Conservation (phyloP, 768 basidiomycete species). For the Hebeloma cylindrosporum region DNA sequence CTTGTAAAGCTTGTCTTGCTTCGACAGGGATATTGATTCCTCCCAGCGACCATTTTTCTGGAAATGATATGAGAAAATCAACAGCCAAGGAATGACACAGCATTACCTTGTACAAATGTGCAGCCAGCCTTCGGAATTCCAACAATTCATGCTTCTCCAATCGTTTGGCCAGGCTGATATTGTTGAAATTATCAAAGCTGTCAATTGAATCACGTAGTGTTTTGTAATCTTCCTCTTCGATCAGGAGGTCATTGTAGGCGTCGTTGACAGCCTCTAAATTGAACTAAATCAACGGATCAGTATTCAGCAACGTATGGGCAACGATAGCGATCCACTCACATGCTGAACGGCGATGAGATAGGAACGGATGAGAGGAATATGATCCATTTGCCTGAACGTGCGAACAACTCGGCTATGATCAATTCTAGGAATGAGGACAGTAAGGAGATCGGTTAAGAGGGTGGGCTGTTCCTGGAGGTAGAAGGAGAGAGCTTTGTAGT, state of each 20-base stretch:
- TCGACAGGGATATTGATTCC: constrained; percentile 91
- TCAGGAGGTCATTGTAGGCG: constrained; percentile 96
- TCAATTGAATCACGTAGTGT: constrained; percentile 97
- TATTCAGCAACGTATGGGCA: constrained; percentile 4
- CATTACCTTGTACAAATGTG: constrained; percentile 92
- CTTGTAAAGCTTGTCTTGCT: constrained; percentile 96
- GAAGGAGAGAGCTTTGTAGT: constrained; percentile 94
- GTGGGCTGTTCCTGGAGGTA: constrained; percentile 94
- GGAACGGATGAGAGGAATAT: constrained; percentile 91
- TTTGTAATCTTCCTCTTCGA: constrained; percentile 99
- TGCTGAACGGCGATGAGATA: constrained; percentile 98
- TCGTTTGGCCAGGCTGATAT: constrained; percentile 78
- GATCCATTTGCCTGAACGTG: constrained; percentile 93
- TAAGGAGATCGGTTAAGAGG: constrained; percentile 89
- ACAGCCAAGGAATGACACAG: background rate
- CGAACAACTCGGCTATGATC: constrained; percentile 95
- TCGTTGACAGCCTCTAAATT: constrained; percentile 98
- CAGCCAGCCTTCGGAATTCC: constrained; percentile 93
- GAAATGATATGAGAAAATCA: constrained; percentile 1
- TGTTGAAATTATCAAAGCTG: constrained; percentile 98
- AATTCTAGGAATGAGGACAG: constrained; percentile 89
- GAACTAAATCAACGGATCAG: constrained; percentile 45
- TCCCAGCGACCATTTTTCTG: constrained; percentile 97
- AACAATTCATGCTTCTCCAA: constrained; percentile 89
- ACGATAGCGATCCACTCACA: constrained; percentile 43